Percentiles rank a stretch among this genome's conserved stretches.
Conservation (phyloP, 495 filamentous ascomycete species). For the Choiromyces venosus region DNA sequence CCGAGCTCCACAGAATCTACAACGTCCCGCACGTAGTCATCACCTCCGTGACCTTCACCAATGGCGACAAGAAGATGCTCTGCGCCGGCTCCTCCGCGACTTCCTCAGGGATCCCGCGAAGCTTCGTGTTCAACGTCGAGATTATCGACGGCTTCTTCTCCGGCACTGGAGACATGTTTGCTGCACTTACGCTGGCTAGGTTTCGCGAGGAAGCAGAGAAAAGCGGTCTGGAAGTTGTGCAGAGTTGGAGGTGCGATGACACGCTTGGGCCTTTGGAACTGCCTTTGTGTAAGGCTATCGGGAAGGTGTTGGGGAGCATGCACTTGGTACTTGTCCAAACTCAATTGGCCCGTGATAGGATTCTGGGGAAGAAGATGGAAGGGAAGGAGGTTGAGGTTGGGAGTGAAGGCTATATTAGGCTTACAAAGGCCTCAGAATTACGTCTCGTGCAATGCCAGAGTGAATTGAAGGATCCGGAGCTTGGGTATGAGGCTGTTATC, state of each 20-base stretch:
- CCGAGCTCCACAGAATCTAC: slow-evolving; percentile 68
- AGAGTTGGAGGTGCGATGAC: slow-evolving; percentile 66
- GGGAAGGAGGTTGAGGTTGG: slow-evolving; percentile 41
- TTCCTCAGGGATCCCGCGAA: slow-evolving; percentile 48
- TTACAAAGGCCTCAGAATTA: slow-evolving; percentile 40
- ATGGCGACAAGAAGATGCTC: slow-evolving; percentile 32
- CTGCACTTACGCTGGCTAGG: slow-evolving; percentile 80
- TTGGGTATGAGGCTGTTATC: slow-evolving; percentile 5
- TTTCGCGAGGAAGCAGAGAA: slow-evolving; percentile 64
- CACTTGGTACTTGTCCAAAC: slow-evolving; percentile 76
- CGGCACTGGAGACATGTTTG: slow-evolving; percentile 97
- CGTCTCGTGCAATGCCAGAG: slow-evolving; percentile 36
- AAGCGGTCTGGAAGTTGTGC: slow-evolving; percentile 48
- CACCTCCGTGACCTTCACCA: slow-evolving; percentile 62
- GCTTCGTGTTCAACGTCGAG: slow-evolving; percentile 79
- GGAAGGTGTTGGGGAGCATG: slow-evolving; percentile 92
- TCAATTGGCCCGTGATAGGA: slow-evolving; percentile 58
- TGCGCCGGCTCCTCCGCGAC: slow-evolving; percentile 37
- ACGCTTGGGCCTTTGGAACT: slow-evolving; percentile 61
- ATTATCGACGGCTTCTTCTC: slow-evolving; percentile 87
- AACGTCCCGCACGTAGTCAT: slow-evolving; percentile 84
- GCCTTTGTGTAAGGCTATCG: slow-evolving; percentile 72
- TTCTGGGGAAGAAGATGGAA: slow-evolving; percentile 44
- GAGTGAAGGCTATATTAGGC: slow-evolving; percentile 40
- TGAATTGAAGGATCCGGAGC: slow-evolving; percentile 28